Evolutionary conservation across 2,329 filamentous ascomycete genomes (phyloP).

Genomic region (Penicillium sp.): DNA sequence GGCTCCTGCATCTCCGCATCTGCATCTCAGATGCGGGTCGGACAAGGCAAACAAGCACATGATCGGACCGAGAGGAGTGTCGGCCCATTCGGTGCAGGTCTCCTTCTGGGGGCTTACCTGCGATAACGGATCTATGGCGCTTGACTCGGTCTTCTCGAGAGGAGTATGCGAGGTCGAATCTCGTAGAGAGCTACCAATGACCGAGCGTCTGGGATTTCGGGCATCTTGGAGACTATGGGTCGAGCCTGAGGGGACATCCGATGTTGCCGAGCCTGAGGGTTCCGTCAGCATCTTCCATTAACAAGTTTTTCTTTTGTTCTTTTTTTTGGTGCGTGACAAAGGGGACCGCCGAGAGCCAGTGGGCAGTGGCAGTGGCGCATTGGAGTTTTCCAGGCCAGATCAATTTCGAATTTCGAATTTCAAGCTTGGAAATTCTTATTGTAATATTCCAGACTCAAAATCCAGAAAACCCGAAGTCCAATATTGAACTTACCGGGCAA

Average conservation of each 20-base stretch:
- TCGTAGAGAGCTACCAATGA: conserved; percentile 25
- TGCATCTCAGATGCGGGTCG: neutral
- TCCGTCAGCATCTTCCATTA: conserved; percentile 11
- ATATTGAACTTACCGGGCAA: conserved; percentile 27
- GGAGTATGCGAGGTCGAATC: conserved; percentile 29
- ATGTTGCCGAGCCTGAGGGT: conserved; percentile 28
- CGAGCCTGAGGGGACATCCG: conserved; percentile 34
- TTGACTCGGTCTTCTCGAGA: conserved; percentile 36
- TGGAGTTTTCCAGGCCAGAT: neutral
- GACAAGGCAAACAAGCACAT: conserved; percentile 3
- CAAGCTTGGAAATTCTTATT: neutral
- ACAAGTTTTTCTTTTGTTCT: neutral
- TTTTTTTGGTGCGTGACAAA: neutral
- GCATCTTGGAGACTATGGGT: conserved; percentile 32
- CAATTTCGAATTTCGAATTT: conserved; percentile 1
- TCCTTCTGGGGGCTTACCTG: conserved; percentile 50
- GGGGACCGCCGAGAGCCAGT: neutral
- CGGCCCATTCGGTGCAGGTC: neutral
- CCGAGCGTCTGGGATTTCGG: conserved; percentile 22
- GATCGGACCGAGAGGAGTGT: neutral
- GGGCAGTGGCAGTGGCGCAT: neutral
- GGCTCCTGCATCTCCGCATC: conserved; percentile 5
- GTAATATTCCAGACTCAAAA: neutral
- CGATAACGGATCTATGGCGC: conserved; percentile 65
- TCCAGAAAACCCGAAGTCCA: too few species aligned